phyloP scores from a whole-genome alignment of 2,329 filamentous ascomycete genomes.

The Cladobotryum protrusum region DNA sequence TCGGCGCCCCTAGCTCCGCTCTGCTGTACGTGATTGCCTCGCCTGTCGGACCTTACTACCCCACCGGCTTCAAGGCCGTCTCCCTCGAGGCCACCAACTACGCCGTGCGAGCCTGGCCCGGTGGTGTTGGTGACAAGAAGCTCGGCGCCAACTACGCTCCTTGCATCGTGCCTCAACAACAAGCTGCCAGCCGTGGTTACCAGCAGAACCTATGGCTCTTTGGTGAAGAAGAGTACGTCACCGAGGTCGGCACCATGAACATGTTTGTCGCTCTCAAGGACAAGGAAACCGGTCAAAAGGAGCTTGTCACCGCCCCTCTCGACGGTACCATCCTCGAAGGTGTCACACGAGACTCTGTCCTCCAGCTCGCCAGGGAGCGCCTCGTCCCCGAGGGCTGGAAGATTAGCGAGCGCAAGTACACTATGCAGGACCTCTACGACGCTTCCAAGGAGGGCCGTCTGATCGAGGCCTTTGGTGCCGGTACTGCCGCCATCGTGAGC shows the following conservation, averaged over 20 bases:
- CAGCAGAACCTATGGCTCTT: conserved; percentile 99
- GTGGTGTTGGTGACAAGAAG: conserved; percentile 97
- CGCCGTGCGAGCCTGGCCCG: conserved; percentile 94
- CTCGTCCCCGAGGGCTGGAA: conserved; percentile 83
- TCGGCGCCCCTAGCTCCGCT: conserved; percentile 85
- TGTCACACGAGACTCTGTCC: conserved; percentile 85
- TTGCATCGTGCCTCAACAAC: conserved; percentile 91
- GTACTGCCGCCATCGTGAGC: conserved; percentile 89
- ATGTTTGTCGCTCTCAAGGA: conserved; percentile 83
- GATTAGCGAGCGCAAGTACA: conserved; percentile 82
- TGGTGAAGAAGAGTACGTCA: conserved; percentile 89
- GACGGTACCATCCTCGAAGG: conserved; percentile 96
- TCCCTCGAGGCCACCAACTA: conserved; percentile 94
- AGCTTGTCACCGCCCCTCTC: conserved; percentile 88
- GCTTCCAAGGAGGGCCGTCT: conserved; percentile 79
- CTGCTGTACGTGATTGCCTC: conserved; percentile 93
- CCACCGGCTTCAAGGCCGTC: conserved; percentile 95
- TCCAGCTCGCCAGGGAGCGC: conserved; percentile 78
- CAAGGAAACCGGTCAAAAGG: conserved; percentile 82
- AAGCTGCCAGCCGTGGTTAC: conserved; percentile 85
- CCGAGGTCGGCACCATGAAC: conserved; percentile 99
- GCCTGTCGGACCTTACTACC: conserved; percentile 96
- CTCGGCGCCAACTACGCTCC: conserved; percentile 99
- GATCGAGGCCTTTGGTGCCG: conserved; percentile 88
- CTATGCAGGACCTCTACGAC: conserved; percentile 77